Percentiles rank a stretch among this genome's conserved stretches.
phyloP scores from a whole-genome alignment of 2,329 filamentous ascomycete species.

The Phyllosticta paracitricarpa region DNA sequence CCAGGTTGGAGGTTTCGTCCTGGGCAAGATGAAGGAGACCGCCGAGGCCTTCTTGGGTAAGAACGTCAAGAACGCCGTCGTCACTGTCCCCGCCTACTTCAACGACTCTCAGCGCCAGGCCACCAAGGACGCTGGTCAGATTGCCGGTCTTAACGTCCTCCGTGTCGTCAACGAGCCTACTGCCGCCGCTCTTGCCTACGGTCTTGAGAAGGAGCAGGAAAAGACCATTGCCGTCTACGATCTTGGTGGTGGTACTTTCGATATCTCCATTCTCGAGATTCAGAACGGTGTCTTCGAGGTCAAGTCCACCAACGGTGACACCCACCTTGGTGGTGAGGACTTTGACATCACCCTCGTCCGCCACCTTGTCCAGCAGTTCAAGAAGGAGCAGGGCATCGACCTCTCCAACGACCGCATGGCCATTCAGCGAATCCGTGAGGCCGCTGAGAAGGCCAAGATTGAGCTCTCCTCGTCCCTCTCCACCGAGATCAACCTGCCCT shows the following conservation, averaged over 20 bases:
- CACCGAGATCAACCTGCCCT: slow-evolving; percentile 96
- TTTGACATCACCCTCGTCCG: slow-evolving; percentile 93
- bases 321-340: slow-evolving; percentile 95
- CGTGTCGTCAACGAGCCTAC: slow-evolving; percentile 98
- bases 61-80: slow-evolving; percentile 87
- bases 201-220: slow-evolving; percentile 89
- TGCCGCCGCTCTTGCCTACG: slow-evolving; percentile 89
- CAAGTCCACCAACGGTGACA: slow-evolving; percentile 98
- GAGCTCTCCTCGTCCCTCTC: slow-evolving; percentile 90
- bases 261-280: slow-evolving; percentile 96
- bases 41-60: slow-evolving; percentile 88
- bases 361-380: slow-evolving; percentile 89
- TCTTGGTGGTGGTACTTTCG: slow-evolving; percentile 96
- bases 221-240: slow-evolving; percentile 90
- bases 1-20: slow-evolving; percentile 93
- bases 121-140: slow-evolving; percentile 96
- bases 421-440: slow-evolving; percentile 97
- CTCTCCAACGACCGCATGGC: slow-evolving; percentile 91
- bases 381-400: slow-evolving; percentile 89
- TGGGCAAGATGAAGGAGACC: slow-evolving; percentile 99
- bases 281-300: slow-evolving; percentile 98
- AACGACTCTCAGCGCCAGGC: slow-evolving; percentile 97
- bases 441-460: slow-evolving; percentile 98
- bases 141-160: slow-evolving; percentile 89
- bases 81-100: slow-evolving; percentile 96